phyloP scores from a whole-genome alignment of 139 green algal genomes.

The Chlorella ohadii region DNA sequence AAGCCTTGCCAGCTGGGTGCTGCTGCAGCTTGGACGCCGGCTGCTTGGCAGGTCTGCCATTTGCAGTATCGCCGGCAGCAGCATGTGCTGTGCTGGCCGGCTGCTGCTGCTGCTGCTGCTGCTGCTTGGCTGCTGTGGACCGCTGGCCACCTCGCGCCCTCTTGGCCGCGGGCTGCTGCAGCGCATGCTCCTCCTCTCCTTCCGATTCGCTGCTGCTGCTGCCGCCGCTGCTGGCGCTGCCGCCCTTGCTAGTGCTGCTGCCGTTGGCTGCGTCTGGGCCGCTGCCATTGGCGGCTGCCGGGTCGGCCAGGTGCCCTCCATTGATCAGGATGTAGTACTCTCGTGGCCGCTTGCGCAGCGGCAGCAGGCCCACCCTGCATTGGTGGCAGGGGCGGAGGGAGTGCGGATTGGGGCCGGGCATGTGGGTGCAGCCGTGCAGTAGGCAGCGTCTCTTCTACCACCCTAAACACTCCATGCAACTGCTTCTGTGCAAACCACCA shows the following conservation, averaged over 20 bases:
- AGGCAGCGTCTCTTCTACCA: too few relatives aligned
- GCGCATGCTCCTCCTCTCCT: neutral
- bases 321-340: conserved; percentile 27
- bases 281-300: neutral
- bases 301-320: neutral
- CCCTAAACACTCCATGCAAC: too few relatives aligned
- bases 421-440: too few relatives aligned
- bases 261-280: neutral
- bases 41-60: neutral
- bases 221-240: neutral
- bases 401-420: neutral
- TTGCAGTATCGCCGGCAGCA: neutral
- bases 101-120: conserved; percentile 13
- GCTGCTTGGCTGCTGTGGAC: neutral
- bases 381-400: too few relatives aligned
- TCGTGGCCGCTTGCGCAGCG: conserved; percentile 25
- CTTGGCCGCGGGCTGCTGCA: neutral
- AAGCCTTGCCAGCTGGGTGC: neutral
- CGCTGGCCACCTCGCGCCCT: neutral
- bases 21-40: neutral
- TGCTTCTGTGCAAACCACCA: too few relatives aligned
- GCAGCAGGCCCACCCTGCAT: conserved; percentile 48
- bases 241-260: neutral
- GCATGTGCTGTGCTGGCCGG: neutral
- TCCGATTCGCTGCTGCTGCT: neutral